Evolutionary conservation across 139 green algal genomes (phyloP).

Genomic region (Volvox reticuliferus): DNA sequence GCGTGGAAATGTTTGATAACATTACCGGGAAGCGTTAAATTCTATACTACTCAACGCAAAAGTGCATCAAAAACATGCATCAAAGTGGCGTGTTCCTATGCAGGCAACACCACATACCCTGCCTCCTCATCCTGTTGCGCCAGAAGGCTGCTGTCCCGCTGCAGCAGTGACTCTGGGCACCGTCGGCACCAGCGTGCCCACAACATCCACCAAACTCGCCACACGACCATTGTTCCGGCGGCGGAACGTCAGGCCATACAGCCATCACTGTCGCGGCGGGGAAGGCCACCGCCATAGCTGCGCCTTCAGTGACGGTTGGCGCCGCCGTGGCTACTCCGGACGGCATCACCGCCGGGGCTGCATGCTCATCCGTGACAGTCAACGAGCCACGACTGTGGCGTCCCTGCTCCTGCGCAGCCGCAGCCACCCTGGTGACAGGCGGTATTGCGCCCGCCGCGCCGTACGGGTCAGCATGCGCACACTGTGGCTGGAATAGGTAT

Average conservation of each 20-base stretch:
- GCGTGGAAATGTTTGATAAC: too few relatives aligned
- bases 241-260: constrained; percentile 20
- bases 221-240: neutral
- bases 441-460: neutral
- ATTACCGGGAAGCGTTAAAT: too few relatives aligned
- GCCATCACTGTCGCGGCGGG: neutral
- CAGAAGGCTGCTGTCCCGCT: too few relatives aligned
- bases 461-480: neutral
- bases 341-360: neutral
- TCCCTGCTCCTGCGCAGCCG: neutral
- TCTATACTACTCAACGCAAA: too few relatives aligned
- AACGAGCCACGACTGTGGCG: neutral
- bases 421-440: neutral
- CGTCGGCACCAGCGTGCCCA: neutral
- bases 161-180: neutral
- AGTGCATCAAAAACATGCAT: too few relatives aligned
- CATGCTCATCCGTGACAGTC: neutral
- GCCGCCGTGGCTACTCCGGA: neutral
- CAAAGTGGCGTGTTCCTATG: too few relatives aligned
- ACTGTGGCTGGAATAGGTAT: neutral
- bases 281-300: neutral
- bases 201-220: neutral
- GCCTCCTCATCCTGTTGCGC: neutral
- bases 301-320: neutral
- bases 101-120: neutral